Evolutionary conservation across 768 basidiomycete genomes (phyloP).

Genomic region (Suillus lakei): DNA sequence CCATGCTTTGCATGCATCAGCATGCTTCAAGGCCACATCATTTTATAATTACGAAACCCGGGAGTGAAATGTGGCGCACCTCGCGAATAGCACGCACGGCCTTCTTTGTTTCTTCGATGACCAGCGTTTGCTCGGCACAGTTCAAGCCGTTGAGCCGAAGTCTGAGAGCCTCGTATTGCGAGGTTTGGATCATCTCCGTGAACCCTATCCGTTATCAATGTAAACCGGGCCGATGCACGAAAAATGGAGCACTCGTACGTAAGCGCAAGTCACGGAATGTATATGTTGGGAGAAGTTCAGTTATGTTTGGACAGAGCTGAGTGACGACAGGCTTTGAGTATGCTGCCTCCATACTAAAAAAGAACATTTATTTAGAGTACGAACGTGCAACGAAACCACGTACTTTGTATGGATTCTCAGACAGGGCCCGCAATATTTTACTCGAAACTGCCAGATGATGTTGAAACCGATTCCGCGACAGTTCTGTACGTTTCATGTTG

Average conservation of each 20-base stretch:
- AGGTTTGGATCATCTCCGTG: slow-evolving; percentile 8
- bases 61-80: background rate
- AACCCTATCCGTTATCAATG: slow-evolving; percentile 7
- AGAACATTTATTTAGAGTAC: background rate
- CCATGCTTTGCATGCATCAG: slow-evolving; percentile 30
- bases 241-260: background rate
- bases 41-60: background rate
- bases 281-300: slow-evolving; percentile 7
- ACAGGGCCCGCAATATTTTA: slow-evolving; percentile 31
- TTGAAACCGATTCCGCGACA: slow-evolving; percentile 30
- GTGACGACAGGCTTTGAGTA: background rate
- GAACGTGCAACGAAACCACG: slow-evolving; percentile 19
- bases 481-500: slow-evolving; percentile 18
- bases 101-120: slow-evolving; percentile 3
- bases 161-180: background rate
- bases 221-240: background rate
- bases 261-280: slow-evolving; percentile 1
- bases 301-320: background rate
- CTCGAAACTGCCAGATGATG: slow-evolving; percentile 37
- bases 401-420: slow-evolving; percentile 28
- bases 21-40: slow-evolving; percentile 22
- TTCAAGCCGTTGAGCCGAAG: slow-evolving; percentile 4
- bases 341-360: background rate
- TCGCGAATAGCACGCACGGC: background rate
- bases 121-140: background rate